Base-by-base conservation (phyloP, 169 alveolate species). In the Fabrea salina region DNA sequence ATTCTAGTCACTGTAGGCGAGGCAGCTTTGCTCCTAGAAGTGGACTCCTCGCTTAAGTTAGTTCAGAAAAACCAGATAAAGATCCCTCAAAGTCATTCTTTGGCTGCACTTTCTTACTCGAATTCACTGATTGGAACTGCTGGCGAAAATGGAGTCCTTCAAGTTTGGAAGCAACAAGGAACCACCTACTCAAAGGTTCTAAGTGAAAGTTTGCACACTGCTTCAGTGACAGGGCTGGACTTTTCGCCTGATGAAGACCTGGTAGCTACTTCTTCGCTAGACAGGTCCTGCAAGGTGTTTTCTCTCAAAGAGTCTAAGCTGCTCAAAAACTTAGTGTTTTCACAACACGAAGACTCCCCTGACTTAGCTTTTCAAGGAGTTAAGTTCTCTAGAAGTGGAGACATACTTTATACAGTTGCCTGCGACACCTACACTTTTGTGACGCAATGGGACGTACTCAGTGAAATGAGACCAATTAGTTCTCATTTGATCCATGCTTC, bases 361-460 rank as follows among this genome's bases (percentile, higher is more conserved):
- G 44, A 74, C 7, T 25, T 74, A 25, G 72, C 71, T 5, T 16
- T 74, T 11, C 27, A 30, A 53, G 43, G 72, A 27, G 53, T 19
- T 22, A 35, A 33, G 16, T 74, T 74, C 54, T 51, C 72, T 8
- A 74, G 40, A 74, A 32, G 72, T 53, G 81, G 57, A 1, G 71
- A 54, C 11, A 30, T 33, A 4, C 25, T 74, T n/a, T 74, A 27
- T 25, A 74, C 72, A 35, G 57, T 74, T 5, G 33, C 50, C 25
- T 51, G 72, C 33, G 81, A 54, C 39, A 41, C 13, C 19, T 27
- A 32, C 35, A 32, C 64, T 32, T 74, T 32, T 32, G 4, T 74
- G 0, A 74, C 81, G 22, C 57, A 27, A 30, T 74, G 81, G 81
- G 81, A 74, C 54, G 7, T 53, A 19, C 27, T 16, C 11, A 56